Percentiles rank a stretch among this genome's conserved stretches.
These are phyloP conservation scores for Botrytis cinerea DNA, from an alignment of 2,329 filamentous ascomycete genomes.

Conservation along the genomic window DNA sequence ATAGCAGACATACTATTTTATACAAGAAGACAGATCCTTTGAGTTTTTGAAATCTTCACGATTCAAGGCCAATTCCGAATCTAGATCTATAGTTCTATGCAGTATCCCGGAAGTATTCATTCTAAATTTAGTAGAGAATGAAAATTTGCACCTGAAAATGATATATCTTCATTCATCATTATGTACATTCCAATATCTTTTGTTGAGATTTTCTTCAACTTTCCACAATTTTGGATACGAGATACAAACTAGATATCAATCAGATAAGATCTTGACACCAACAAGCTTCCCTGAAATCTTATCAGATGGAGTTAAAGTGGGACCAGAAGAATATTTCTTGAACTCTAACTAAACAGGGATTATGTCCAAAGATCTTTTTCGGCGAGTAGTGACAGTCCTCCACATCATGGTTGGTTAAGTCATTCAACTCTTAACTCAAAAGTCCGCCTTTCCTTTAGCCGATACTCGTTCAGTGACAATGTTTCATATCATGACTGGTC, in stretches of 20 bases:
- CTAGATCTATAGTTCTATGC: background rate
- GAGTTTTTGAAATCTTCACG: background rate
- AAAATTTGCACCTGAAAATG: background rate
- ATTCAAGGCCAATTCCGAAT: no score
- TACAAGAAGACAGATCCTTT: background rate
- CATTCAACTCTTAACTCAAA: background rate
- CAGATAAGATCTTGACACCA: background rate
- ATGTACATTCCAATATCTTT: background rate
- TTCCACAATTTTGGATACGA: background rate
- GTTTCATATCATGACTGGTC: background rate
- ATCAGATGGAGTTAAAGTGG: background rate
- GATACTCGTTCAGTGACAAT: background rate
- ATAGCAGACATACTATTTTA: background rate
- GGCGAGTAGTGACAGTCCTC: background rate
- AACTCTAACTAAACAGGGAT: background rate
- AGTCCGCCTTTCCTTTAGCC: no score
- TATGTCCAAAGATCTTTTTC: background rate
- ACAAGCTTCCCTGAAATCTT: background rate
- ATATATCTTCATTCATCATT: background rate
- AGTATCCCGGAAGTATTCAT: background rate
- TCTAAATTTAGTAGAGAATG: background rate
- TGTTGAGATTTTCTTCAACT: background rate
- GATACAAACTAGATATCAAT: background rate
- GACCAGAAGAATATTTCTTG: background rate
- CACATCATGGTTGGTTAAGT: background rate